Evolutionary conservation across 805 yeast species (phyloP), one percentile per base, ranked within the genome.

Genomic region (Spathaspora hagerdaliae): DNA sequence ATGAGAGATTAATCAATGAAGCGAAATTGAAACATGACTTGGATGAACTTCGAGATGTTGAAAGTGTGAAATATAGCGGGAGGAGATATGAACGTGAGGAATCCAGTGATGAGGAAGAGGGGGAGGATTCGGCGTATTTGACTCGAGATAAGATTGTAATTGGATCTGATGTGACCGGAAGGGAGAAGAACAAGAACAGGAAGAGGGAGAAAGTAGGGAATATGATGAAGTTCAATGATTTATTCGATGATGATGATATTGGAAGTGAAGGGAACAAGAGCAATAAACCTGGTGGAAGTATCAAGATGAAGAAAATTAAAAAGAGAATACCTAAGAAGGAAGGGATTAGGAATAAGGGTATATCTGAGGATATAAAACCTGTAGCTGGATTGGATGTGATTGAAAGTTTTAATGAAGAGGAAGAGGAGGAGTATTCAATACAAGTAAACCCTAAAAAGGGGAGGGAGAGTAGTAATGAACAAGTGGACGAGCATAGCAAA

Each of bases 1-100:
- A 79, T 42, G 75, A 71, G n/a, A 60, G 53, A 48, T 57, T 61
- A 49, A 27, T 46, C 12, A 31, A 47, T 49, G 46, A 55, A 13
- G 53, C 58, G 2, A 67, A 62, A 46, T 59, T 65, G n/a, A 54
- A 63, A 43, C 52, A 62, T 26, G 60, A 62, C 24, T 42, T 66
- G 8, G 53, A 58, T 38, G 67, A 67, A 45, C 45, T 53, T 38
- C 50, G 48, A n/a, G 57, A 55, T 39, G 58, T 51, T 3, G 64
- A 61, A 5, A 44, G 44, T 33, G 50, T 59, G 13, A 60, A 61
- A 44, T 51, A 55, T 38, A 54, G 53, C 33, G 65, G 65, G 7
- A 40, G 63, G 24, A 48, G 46, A 14, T 51, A 47, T 40, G 15
- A 32, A 24, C 19, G 42, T 7, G 33, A 36, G 11, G 39, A 36